Percentiles rank a stretch among this genome's conserved stretches.
Evolutionary conservation across 768 basidiomycete species (phyloP).

Genomic region (Kwoniella sp.): DNA sequence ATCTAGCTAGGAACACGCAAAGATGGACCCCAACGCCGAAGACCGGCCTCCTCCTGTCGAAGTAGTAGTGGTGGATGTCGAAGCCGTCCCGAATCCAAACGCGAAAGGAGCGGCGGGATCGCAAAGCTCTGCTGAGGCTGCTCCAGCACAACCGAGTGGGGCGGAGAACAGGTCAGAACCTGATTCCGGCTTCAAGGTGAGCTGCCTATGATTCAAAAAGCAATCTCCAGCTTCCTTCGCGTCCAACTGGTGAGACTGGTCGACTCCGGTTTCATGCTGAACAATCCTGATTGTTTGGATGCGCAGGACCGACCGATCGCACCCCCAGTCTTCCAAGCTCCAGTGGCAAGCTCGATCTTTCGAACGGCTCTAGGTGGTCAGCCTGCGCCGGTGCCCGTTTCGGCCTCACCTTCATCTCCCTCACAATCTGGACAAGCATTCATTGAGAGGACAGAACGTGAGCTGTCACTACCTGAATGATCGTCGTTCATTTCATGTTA

Average conservation of each 20-base stretch:
- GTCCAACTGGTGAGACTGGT: too few relatives aligned
- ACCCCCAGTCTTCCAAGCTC: slow-evolving; percentile 10
- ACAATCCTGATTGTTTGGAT: neutral
- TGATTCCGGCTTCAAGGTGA: slow-evolving; percentile 14
- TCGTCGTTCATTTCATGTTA: too few relatives aligned
- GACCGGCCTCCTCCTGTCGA: slow-evolving; percentile 32
- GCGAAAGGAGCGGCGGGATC: neutral
- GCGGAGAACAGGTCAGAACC: neutral
- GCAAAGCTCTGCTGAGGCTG: neutral
- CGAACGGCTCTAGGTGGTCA: slow-evolving; percentile 19
- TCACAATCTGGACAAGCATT: neutral
- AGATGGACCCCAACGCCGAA: slow-evolving; percentile 46
- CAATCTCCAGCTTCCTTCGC: too few relatives aligned
- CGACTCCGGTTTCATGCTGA: too few relatives aligned
- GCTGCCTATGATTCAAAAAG: too few relatives aligned
- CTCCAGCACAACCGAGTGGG: neutral
- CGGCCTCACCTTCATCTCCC: slow-evolving; percentile 2
- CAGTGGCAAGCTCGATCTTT: slow-evolving; percentile 39
- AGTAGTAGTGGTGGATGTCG: slow-evolving; percentile 16
- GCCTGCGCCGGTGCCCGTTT: neutral
- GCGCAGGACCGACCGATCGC: neutral
- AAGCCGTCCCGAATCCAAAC: neutral
- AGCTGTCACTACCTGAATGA: neutral
- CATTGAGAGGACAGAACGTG: neutral
- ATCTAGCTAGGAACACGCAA: neutral